Evolutionary conservation across 192 early-diverging fungal genomes (phyloP).

Genomic region (Umbelopsis sp.): DNA sequence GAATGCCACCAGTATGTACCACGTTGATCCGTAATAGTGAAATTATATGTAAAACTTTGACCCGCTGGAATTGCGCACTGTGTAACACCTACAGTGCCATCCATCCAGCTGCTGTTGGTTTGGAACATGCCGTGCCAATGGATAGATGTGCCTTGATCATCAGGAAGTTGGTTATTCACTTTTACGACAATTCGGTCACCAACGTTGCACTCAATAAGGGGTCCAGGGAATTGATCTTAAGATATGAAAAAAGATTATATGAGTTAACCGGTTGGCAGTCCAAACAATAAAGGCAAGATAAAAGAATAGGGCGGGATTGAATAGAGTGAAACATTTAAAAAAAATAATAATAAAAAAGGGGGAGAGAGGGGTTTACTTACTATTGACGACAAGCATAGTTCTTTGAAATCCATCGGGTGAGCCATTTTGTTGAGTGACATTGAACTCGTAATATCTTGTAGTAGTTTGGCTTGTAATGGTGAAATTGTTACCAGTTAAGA

Average conservation of each 20-base stretch:
- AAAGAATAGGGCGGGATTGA: too few relatives aligned
- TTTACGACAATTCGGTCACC: conserved; percentile 50
- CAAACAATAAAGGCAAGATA: too few relatives aligned
- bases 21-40: conserved; percentile 55
- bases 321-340: too few relatives aligned
- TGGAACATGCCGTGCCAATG: conserved; percentile 62
- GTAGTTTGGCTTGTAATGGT: conserved; percentile 9
- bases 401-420: conserved; percentile 22
- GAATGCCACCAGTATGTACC: conserved; percentile 89
- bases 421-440: conserved; percentile 17
- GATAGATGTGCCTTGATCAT: conserved; percentile 6
- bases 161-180: conserved; percentile 33
- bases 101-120: conserved; percentile 50
- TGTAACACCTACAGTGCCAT: conserved; percentile 46
- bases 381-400: conserved; percentile 6
- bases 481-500: conserved; percentile 17
- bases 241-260: not conserved
- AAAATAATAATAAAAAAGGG: too few relatives aligned
- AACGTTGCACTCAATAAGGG: conserved; percentile 48
- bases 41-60: conserved; percentile 44
- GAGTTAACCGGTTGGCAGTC: too few relatives aligned
- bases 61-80: conserved; percentile 55
- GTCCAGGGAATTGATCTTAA: conserved; percentile 57
- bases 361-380: not conserved
- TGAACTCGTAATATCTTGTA: conserved; percentile 28